Evolutionary conservation across 2,329 filamentous ascomycete genomes (phyloP).

Genomic region (Tympanopsis confertula): DNA sequence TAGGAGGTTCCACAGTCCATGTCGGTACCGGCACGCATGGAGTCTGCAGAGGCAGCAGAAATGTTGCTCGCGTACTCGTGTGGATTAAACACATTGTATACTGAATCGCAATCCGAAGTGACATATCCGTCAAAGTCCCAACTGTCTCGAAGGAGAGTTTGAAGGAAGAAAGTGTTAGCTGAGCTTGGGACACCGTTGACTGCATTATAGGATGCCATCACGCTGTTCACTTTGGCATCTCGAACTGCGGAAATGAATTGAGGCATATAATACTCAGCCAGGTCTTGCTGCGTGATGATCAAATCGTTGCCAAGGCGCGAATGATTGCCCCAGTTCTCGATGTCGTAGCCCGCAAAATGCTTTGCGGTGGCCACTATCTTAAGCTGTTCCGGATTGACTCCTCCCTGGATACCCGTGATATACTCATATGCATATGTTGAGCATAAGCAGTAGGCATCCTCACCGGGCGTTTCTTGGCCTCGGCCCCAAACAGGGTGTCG

Average conservation of each 20-base stretch:
- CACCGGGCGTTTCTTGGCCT: constrained; percentile 37
- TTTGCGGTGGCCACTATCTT: constrained; percentile 29
- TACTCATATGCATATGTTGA: constrained; percentile 28
- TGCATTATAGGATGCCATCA: neutral
- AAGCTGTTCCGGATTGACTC: constrained; percentile 22
- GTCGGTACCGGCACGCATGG: neutral
- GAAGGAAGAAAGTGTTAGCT: neutral
- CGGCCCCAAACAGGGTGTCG: constrained; percentile 39
- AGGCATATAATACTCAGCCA: neutral
- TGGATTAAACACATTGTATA: neutral
- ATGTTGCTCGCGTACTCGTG: neutral
- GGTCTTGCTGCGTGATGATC: constrained; percentile 1
- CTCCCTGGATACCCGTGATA: constrained; percentile 33
- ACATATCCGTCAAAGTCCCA: neutral
- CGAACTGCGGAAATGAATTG: neutral
- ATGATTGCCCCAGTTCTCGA: constrained; percentile 5
- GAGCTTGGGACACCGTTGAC: neutral
- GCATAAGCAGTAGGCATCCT: constrained; percentile 29
- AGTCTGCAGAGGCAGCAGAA: neutral
- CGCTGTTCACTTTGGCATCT: neutral
- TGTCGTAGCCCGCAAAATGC: constrained; percentile 30
- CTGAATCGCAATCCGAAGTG: neutral
- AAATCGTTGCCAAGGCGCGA: constrained; percentile 1
- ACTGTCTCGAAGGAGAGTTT: neutral
- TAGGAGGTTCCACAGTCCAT: neutral